Evolutionary conservation across 345 rosid genomes (phyloP), one percentile per base, ranked within the genome.

Genomic region (Diplotaxis tenuifolia): DNA sequence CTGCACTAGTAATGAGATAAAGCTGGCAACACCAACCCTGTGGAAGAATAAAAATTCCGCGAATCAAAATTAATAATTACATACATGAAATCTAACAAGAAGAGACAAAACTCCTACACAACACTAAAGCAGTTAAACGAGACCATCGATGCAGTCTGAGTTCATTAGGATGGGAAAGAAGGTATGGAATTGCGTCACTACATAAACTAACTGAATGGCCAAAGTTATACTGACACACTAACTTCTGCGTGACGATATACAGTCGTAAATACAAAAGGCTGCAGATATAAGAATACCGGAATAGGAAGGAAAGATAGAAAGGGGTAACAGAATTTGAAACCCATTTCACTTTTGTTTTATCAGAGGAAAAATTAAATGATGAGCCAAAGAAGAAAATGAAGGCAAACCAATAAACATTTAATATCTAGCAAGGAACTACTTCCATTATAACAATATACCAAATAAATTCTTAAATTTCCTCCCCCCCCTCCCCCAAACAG

Each of bases 11-110:
- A 91, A 74, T 78, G 86, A 84, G 80, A 89, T 86, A 75, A 94
- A 94, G 83, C 79, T 88, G 73, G 98, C 96, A 70, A 94, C 90
- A 73, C 98, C 97, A 71, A 91, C 97, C 91, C 98, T 94, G 84
- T 67, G 71, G 54, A 23, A 29, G 66, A 70, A 57, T 14, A 34
- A 25, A 77, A 70, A 8, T 15, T 57, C 60, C 47, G 57, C 23
- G 19, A 21, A 70, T 70, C 65, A 76, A 31, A 21, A 54, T 70
- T 53, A n/a, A 63, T 19, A 27, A 38, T 27, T 52, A 63, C 34
- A 36, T 19, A 21, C 47, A 8, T 38, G 10, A 54, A 62, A 62
- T 42, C 50, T 21, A 53, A 27, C 3, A n/a, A 15, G 19, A 19
- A 27, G 6, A 36, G 20, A 22, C 11, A 34, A 57, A 53, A 38